Evolutionary conservation across 805 yeast species (phyloP), one percentile per base, ranked within the genome.

Genomic region (Cyberlindnera euphorbiae): DNA sequence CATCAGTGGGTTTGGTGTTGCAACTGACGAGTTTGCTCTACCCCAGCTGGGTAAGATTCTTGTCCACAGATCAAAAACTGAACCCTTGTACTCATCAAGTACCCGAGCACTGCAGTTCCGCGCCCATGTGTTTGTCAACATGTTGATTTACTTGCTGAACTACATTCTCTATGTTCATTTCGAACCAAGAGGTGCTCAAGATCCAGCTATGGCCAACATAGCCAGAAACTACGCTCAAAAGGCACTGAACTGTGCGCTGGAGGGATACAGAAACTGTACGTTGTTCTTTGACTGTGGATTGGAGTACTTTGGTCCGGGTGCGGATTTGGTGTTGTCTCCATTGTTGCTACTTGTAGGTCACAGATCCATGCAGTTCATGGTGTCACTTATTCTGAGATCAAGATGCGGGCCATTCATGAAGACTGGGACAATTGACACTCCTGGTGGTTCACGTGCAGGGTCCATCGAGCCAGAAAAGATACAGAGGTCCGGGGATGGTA

Each of bases 331-430:
- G 7, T 43, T 72, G 11, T 62, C 71, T 17, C 80, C 79, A 10
- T 64, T 63, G 43, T 59, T 75, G 49, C 51, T 75, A 49, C 66
- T 73, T 33, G 60, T 71, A 26, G 77, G 77, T 39, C 79, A 75
- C 45, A 61, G 81, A 44, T 69, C 79, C 5, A 64, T 72, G 49
- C 79, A 75, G 45, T 75, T 75, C 46, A 61, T 75, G 56, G 74
- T 75, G n/a, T 73, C 79, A 28, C 52, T 75, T 46, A 67, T 75
- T 17, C 47, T 75, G 34, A 63, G 80, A 50, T 62, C 68, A 3
- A 59, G 66, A 45, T 65, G 70, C 53, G 71, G 70, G 3, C 69
- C 71, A 14, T 53, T 62, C 26, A 63, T 55, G 58, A 54, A 39
- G 27, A 49, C 56, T 4, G 34, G n/a, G 3, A 11, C 34, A 5